phyloP scores from a whole-genome alignment of 768 basidiomycete species.

The Cystofilobasidium ferigula region DNA sequence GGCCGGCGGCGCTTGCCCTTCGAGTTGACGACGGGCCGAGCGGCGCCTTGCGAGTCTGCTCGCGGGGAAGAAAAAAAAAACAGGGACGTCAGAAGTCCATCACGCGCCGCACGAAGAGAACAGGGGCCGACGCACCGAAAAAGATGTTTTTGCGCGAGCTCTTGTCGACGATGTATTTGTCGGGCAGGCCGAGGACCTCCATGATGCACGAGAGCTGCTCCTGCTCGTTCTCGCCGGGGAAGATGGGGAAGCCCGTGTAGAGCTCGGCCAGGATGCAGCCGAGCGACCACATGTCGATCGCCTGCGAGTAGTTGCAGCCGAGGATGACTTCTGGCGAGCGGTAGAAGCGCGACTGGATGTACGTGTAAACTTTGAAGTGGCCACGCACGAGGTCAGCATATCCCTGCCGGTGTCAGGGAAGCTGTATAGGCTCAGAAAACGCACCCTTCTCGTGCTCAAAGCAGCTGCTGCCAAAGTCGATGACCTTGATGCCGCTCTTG shows the following conservation, averaged over 20 bases:
- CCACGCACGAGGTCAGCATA: not conserved
- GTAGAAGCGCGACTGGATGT: constrained; percentile 98
- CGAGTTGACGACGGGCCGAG: constrained; percentile 86
- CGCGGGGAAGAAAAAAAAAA: not conserved
- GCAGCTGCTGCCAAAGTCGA: constrained; percentile 97
- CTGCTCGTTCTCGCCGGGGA: constrained; percentile 98
- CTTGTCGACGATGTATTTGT: constrained; percentile 86
- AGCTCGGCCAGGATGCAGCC: constrained; percentile 96
- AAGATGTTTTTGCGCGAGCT: constrained; percentile 89
- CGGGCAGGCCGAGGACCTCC: constrained; percentile 93
- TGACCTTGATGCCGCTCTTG: constrained; percentile 93
- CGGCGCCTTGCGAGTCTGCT: constrained; percentile 80
- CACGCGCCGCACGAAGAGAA: not conserved
- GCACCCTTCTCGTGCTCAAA: constrained; percentile 95
- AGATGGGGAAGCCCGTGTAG: constrained; percentile 95
- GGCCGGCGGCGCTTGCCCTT: constrained; percentile 88
- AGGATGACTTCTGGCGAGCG: constrained; percentile 99
- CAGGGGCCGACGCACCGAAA: constrained; percentile 56
- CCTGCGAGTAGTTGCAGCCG: constrained; percentile 71
- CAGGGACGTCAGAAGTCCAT: not conserved
- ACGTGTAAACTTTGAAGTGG: constrained; percentile 71
- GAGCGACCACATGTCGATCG: constrained; percentile 94
- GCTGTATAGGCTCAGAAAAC: constrained; percentile 30
- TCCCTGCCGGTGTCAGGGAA: no score
- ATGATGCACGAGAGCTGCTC: constrained; percentile 98